Evolutionary conservation across 2,329 filamentous ascomycete genomes (phyloP).

Genomic region (Dothideomycetes sp.): DNA sequence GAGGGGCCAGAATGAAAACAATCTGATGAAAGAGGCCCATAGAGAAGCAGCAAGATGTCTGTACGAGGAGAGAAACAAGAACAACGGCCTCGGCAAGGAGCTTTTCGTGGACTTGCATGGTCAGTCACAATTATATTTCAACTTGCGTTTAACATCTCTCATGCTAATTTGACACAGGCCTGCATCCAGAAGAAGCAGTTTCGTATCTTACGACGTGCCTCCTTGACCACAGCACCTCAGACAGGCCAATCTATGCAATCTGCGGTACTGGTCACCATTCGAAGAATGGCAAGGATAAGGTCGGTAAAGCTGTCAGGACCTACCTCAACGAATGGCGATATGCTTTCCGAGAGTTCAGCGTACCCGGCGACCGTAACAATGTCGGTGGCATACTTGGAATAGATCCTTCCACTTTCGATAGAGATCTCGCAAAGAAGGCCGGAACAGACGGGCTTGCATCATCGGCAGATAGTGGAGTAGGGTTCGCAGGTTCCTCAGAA

Average conservation of each 20-base stretch:
- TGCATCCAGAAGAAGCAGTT: slow-evolving; percentile 96
- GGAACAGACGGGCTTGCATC: slow-evolving; percentile 24
- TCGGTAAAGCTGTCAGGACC: slow-evolving; percentile 81
- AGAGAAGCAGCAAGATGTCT: slow-evolving; percentile 83
- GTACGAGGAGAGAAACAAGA: slow-evolving; percentile 85
- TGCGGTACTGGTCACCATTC: slow-evolving; percentile 95
- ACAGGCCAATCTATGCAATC: slow-evolving; percentile 80
- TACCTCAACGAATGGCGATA: slow-evolving; percentile 96
- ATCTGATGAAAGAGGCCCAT: slow-evolving; percentile 93
- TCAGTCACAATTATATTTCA: slow-evolving; percentile 14
- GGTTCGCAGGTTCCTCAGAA: slow-evolving; percentile 18
- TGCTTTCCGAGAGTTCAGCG: slow-evolving; percentile 89
- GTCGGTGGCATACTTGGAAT: slow-evolving; percentile 55
- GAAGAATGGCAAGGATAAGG: slow-evolving; percentile 98
- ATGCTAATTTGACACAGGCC: slow-evolving; percentile 31
- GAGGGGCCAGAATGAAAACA: slow-evolving; percentile 91
- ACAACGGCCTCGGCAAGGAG: slow-evolving; percentile 47
- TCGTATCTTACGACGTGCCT: slow-evolving; percentile 86
- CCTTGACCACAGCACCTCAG: slow-evolving; percentile 63
- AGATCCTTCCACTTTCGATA: slow-evolving; percentile 49
- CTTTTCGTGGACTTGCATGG: slow-evolving; percentile 90
- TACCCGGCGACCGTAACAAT: slow-evolving; percentile 87
- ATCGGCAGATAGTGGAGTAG: slow-evolving; percentile 27
- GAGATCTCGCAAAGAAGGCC: slow-evolving; percentile 20
- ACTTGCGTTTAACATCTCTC: background rate